Percentiles rank a stretch among this genome's conserved stretches.
Conservation (phyloP, 2,329 filamentous ascomycete species). For the Macrophomina pseudophaseolina region DNA sequence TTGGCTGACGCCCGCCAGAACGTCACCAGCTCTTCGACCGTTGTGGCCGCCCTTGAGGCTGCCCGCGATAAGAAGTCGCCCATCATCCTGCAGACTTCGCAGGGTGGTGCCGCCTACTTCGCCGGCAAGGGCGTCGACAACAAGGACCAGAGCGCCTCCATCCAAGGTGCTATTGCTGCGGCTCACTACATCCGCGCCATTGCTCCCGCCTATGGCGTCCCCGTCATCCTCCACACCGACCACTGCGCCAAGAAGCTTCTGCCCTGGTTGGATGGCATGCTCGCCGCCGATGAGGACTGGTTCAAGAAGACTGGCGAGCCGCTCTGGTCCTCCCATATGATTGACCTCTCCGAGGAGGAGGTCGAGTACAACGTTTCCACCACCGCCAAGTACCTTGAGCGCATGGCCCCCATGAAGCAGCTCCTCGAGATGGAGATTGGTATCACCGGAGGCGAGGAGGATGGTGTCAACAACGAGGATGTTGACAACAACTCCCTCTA, state of each 20-base stretch:
- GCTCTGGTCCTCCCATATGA: slow-evolving; percentile 98
- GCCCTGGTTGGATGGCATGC: slow-evolving; percentile 81
- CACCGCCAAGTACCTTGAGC: slow-evolving; percentile 91
- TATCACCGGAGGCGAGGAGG: slow-evolving; percentile 96
- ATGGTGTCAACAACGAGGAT: slow-evolving; percentile 97
- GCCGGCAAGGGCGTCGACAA: slow-evolving; percentile 49
- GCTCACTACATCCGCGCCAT: slow-evolving; percentile 93
- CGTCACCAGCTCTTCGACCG: slow-evolving; percentile 89
- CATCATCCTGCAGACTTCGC: slow-evolving; percentile 90
- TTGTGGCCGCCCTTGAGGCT: slow-evolving; percentile 88
- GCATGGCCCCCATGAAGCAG: slow-evolving; percentile 94
- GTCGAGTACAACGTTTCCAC: slow-evolving; percentile 91
- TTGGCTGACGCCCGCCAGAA: slow-evolving; percentile 55
- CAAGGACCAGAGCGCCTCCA: slow-evolving; percentile 78
- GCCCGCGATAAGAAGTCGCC: slow-evolving; percentile 90
- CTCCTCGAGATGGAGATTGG: slow-evolving; percentile 99
- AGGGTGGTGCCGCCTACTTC: slow-evolving; percentile 80
- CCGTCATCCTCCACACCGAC: slow-evolving; percentile 87
- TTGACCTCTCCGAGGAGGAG: slow-evolving; percentile 89
- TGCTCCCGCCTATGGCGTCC: slow-evolving; percentile 85
- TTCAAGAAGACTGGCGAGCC: slow-evolving; percentile 94
- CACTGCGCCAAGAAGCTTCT: slow-evolving; percentile 99
- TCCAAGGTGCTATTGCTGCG: slow-evolving; percentile 79
- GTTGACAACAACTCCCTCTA: slow-evolving; percentile 97
- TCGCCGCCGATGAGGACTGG: slow-evolving; percentile 91